These are phyloP conservation scores for Sarcodon sp. DNA, from an alignment of 768 basidiomycete genomes.

Conservation along the genomic window DNA sequence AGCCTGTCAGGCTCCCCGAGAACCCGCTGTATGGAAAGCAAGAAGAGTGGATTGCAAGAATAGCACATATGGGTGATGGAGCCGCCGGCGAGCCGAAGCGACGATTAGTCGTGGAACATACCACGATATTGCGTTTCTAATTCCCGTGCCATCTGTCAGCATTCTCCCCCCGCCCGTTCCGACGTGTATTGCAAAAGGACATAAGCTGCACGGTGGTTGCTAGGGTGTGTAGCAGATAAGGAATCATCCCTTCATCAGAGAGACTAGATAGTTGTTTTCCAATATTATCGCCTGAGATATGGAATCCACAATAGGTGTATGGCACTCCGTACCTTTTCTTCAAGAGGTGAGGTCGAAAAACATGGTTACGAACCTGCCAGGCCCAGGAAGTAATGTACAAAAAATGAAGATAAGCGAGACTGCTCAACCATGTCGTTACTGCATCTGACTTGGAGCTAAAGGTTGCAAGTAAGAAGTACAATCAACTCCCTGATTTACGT, in stretches of 20 bases:
- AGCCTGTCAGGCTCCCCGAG: background rate
- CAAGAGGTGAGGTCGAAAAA: background rate
- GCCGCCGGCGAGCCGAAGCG: conserved; percentile 2
- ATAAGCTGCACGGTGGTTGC: conserved; percentile 35
- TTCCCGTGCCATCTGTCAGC: conserved; percentile 13
- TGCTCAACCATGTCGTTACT: conserved; percentile 42
- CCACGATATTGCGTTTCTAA: conserved; percentile 13
- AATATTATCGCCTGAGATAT: conserved; percentile 28
- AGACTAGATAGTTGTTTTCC: conserved; percentile 21
- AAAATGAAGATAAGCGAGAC: conserved; percentile 24
- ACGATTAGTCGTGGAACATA: conserved; percentile 6
- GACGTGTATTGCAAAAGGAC: conserved; percentile 14
- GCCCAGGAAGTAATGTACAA: conserved; percentile 37
- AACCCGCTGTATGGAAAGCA: conserved; percentile 20
- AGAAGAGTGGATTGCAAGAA: conserved; percentile 23
- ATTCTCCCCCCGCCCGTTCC: conserved; percentile 13
- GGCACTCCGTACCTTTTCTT: conserved; percentile 33
- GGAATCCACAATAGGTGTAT: conserved; percentile 52
- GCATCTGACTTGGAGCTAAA: background rate
- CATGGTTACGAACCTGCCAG: conserved; percentile 25
- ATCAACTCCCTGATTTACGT: conserved; percentile 39
- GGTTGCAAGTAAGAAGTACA: background rate
- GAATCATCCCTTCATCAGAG: conserved; percentile 19
- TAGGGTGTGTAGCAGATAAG: conserved; percentile 40
- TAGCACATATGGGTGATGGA: too few species aligned